A percentile compares a stretch with the other conserved stretches of the same genome.
Conservation (phyloP, 768 basidiomycete genomes). For the Arthromyces matolae region DNA sequence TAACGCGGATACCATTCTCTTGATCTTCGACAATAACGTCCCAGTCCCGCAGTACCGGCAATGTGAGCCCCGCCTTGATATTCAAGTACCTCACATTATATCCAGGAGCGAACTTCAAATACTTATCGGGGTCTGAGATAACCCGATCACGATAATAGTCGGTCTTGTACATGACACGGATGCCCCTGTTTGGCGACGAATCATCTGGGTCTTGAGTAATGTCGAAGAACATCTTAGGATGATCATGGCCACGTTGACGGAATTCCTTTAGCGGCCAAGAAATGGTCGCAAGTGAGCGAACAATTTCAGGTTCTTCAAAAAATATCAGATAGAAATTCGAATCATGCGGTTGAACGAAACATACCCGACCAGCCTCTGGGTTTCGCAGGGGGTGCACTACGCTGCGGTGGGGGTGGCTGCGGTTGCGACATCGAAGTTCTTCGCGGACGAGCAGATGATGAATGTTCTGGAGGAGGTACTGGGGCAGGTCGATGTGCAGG, state of each 20-base stretch:
- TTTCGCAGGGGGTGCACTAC: neutral
- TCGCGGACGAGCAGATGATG: neutral
- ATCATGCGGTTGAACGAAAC: neutral
- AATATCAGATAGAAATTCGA: neutral
- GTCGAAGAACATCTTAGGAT: constrained; percentile 12
- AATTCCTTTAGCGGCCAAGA: constrained; percentile 16
- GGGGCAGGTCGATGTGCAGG: neutral
- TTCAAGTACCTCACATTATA: constrained; percentile 35
- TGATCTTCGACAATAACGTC: constrained; percentile 40
- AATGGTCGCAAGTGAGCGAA: constrained; percentile 8
- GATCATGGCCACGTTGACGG: neutral
- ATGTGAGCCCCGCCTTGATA: constrained; percentile 42
- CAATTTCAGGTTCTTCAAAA: constrained; percentile 12
- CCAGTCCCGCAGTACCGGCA: constrained; percentile 35
- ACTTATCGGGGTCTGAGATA: neutral
- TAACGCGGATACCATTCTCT: constrained; percentile 41
- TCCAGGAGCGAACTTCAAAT: constrained; percentile 26
- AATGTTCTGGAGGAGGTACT: neutral
- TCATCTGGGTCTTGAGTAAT: constrained; percentile 5
- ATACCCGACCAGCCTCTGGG: neutral
- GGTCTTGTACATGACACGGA: constrained; percentile 8
- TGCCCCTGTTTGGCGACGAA: neutral
- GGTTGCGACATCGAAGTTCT: neutral
- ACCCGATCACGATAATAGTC: no score
- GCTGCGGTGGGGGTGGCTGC: neutral